phyloP scores from a whole-genome alignment of 345 rosid species.

The Schrenkiella parvula region DNA sequence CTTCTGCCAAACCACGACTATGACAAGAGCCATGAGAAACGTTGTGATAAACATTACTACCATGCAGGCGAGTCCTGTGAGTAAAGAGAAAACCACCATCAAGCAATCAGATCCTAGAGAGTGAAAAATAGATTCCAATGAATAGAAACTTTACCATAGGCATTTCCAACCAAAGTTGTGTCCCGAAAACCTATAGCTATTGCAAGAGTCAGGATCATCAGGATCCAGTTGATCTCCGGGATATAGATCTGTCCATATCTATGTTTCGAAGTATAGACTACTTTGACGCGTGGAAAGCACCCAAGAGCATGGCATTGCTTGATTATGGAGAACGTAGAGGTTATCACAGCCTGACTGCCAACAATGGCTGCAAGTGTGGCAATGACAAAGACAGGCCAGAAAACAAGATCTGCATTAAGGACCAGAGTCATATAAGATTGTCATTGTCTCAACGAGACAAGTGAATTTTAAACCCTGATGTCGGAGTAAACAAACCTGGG shows the following conservation, averaged over 20 bases:
- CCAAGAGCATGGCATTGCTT: conserved; percentile 96
- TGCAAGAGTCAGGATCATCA: conserved; percentile 86
- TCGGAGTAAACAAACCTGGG: conserved; percentile 54
- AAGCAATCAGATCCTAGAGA: conserved; percentile 20
- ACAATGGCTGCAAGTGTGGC: conserved; percentile 92
- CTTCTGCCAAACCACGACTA: conserved; percentile 74
- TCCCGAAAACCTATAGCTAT: conserved; percentile 71
- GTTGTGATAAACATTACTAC: conserved; percentile 84
- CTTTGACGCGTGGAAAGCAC: conserved; percentile 92
- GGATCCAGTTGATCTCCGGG: conserved; percentile 96
- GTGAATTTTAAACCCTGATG: background rate
- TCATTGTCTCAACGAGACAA: background rate
- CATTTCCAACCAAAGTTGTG: conserved; percentile 83
- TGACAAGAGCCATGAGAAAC: conserved; percentile 85
- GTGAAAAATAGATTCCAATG: background rate
- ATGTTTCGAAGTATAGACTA: conserved; percentile 85
- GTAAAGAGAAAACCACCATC: conserved; percentile 16
- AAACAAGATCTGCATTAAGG: conserved; percentile 53
- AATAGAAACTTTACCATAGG: conserved; percentile 59
- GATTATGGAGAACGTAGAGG: conserved; percentile 82
- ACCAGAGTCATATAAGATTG: conserved; percentile 22
- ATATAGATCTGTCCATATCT: conserved; percentile 88
- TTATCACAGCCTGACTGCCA: conserved; percentile 86
- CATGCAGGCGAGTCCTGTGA: conserved; percentile 86
- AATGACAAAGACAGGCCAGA: conserved; percentile 87